Evolutionary conservation across 2,329 filamentous ascomycete species (phyloP).

Genomic region (Ramularia collo-cygni): DNA sequence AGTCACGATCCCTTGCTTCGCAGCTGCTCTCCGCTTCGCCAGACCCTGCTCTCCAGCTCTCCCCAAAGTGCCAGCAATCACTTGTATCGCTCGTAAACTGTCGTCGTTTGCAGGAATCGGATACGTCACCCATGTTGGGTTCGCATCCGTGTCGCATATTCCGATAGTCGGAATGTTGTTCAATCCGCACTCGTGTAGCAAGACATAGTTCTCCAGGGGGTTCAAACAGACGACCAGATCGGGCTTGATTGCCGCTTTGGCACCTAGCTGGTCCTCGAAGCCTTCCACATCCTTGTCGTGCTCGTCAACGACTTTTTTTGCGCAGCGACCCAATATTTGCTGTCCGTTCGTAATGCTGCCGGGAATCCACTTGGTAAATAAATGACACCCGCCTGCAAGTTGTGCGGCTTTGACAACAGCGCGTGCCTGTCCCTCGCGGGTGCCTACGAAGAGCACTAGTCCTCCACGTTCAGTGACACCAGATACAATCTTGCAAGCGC

Average conservation of each 20-base stretch:
- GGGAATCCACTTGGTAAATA: slow-evolving; percentile 90
- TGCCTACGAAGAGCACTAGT: slow-evolving; percentile 85
- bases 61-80: slow-evolving; percentile 80
- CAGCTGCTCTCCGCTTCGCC: slow-evolving; percentile 56
- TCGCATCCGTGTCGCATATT: slow-evolving; percentile 85
- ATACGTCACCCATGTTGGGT: slow-evolving; percentile 92
- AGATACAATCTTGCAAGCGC: slow-evolving; percentile 85
- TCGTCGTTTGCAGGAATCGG: slow-evolving; percentile 96
- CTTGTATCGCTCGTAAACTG: slow-evolving; percentile 72
- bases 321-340: slow-evolving; percentile 68
- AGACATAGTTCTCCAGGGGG: slow-evolving; percentile 80
- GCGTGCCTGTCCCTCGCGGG: slow-evolving; percentile 70
- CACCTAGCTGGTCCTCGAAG: slow-evolving; percentile 59
- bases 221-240: slow-evolving; percentile 92
- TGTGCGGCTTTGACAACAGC: slow-evolving; percentile 75
- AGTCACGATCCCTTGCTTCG: slow-evolving; percentile 54
- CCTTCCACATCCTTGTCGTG: slow-evolving; percentile 57
- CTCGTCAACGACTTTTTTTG: slow-evolving; percentile 69
- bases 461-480: slow-evolving; percentile 78
- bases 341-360: slow-evolving; percentile 90
- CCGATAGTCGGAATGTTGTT: slow-evolving; percentile 91
- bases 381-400: slow-evolving; percentile 70
- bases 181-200: slow-evolving; percentile 84
- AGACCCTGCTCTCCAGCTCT: slow-evolving; percentile 76
- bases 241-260: slow-evolving; percentile 64